Evolutionary conservation across 2,329 filamentous ascomycete genomes (phyloP), one percentile per base, ranked within the genome.

Genomic region (Orbilia quercus): DNA sequence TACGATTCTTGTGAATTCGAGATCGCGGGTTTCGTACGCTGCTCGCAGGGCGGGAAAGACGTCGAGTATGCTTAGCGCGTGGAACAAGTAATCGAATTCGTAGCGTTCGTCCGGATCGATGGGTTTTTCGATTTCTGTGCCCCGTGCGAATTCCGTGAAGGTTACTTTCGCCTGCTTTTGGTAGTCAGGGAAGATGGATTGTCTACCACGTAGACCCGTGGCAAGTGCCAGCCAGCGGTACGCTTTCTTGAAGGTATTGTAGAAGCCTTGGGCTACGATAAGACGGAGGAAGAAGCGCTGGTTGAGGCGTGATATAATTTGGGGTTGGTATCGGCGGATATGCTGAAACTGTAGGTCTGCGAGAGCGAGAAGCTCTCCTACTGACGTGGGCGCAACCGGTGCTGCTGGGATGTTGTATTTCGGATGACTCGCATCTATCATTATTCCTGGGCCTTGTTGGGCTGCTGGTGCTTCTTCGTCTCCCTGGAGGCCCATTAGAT

Each of bases 201-300:
- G 25, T n/a, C 20, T 54, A 9, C 50, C 50, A 2, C 60, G 36
- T 34, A 65, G 38, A n/a, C 60, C 60, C 16, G 60, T 65, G 2
- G 50, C 48, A 2, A 65, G 48, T 3, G 60, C 60, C 25, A 65
- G 16, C 20, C 28, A 65, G 11, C 60, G 60, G 28, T 65, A 65
- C 5, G 60, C 60, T 23, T 65, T 65, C 42, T 65, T 65, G 50
- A 65, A 65, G 6, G 60, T 65, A 6, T 65, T 31, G 22, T 65
- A 47, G 40, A 55, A 65, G 34, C 50, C 38, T n/a, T 65, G 60
- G 28, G 34, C 42, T 9, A 65, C 50, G 18, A 65, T 25, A 11
- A 65, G 38, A 4, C 60, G 60, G 7, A 65, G 23, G 48, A 65
- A 65, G 12, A 47, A n/a, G n/a, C 60, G 48, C n/a, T 65, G 60